Evolutionary conservation across 1,139 yeast species (phyloP), one percentile per base, ranked within the genome.

Genomic region (Hansenula sp.): DNA sequence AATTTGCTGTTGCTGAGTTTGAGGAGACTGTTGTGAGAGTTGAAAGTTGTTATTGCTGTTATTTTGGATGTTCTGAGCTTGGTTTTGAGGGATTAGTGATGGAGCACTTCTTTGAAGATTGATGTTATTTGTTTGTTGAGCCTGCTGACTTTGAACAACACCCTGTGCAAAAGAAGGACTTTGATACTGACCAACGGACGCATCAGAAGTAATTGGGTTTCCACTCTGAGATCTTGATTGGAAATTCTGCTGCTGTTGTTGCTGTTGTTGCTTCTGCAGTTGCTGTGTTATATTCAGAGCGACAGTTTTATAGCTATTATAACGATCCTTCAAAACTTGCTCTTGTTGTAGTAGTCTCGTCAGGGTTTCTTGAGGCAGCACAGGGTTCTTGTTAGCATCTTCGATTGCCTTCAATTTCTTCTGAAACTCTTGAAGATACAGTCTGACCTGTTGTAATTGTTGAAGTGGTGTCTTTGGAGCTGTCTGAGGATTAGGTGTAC

Each of bases 391-490:
- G 41, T 66, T 67, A 34, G 66, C 66, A n/a, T 61, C 61, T 36
- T 67, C 70, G 33, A 71, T 60, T 3, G 61, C 58, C 36, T 62
- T 55, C 48, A 68, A 43, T 36, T 72, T 76, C 33, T 72, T 66
- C 41, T 72, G 74, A 45, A 76, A 70, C 41, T 72, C 78, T 13
- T 69, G 72, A 7, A 64, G 62, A 39, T 61, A 48, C 17, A 51
- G 49, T 43, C 57, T 54, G 24, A 66, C 49, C 28, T 63, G 64
- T 38, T 62, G 69, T 43, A 63, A 58, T 41, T 65, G 65, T 36
- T 62, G 61, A 12, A 59, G 41, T 16, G 55, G 57, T 8, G 39
- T 48, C 17, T 38, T 47, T 8, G 43, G 32, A 15, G 9, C 12
- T 7, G 45, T 38, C 33, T 47, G 49, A n/a, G 48, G 19, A 17